Conservation (phyloP, 768 basidiomycete genomes). For the Tephrocybe sp. region DNA sequence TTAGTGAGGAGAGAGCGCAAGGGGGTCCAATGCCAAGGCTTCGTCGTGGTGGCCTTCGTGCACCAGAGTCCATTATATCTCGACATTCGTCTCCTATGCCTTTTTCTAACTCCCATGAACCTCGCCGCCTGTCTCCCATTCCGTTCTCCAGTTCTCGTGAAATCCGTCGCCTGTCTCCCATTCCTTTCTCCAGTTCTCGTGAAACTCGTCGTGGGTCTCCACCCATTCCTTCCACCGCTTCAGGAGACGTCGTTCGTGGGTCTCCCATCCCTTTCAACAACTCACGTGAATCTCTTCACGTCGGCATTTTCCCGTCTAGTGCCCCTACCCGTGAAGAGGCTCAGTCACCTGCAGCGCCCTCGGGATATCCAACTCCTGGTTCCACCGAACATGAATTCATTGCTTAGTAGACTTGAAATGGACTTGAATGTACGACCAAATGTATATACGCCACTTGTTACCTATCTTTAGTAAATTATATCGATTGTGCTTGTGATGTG, state of each 20-base stretch:
- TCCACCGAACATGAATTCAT: slow-evolving; percentile 42
- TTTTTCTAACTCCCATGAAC: slow-evolving; percentile 12
- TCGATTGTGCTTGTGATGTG: slow-evolving; percentile 3
- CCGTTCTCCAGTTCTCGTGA: too few relatives aligned
- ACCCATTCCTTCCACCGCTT: too few relatives aligned
- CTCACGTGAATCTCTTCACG: slow-evolving; percentile 4
- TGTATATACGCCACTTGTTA: slow-evolving; percentile 16
- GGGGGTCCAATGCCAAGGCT: slow-evolving; percentile 45
- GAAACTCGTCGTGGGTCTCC: too few relatives aligned
- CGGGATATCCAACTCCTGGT: slow-evolving; percentile 51
- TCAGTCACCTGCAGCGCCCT: slow-evolving; percentile 24
- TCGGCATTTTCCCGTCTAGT: background rate
- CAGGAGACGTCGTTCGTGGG: too few relatives aligned
- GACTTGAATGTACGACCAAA: slow-evolving; percentile 11
- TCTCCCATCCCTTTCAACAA: slow-evolving; percentile 31
- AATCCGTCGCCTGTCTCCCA: too few relatives aligned
- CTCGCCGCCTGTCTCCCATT: too few relatives aligned
- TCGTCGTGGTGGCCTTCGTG: slow-evolving; percentile 65
- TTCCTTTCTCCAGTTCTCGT: too few relatives aligned
- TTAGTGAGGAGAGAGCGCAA: slow-evolving; percentile 31
- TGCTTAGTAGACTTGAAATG: slow-evolving; percentile 21
- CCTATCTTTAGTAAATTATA: slow-evolving; percentile 11
- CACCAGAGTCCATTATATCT: slow-evolving; percentile 60
- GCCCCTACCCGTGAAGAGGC: slow-evolving; percentile 7
- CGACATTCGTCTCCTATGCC: slow-evolving; percentile 42